Percentiles rank a stretch among this genome's conserved stretches.
Conservation (phyloP, 257 asterid species). For the Solanum appendiculatum region DNA sequence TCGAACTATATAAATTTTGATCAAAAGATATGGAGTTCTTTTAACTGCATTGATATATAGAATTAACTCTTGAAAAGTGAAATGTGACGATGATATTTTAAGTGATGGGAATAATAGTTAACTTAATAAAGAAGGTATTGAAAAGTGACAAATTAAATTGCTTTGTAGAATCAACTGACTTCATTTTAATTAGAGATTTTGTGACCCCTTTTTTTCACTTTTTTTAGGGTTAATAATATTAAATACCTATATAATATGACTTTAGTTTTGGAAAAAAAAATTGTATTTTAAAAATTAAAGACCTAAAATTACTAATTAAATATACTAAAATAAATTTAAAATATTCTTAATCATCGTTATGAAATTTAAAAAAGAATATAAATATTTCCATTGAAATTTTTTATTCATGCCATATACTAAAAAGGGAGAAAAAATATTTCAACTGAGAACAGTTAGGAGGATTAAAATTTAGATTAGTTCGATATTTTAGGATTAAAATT, state of each 20-base stretch:
- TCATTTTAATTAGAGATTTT: background rate
- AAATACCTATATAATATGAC: background rate
- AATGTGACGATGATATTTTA: background rate
- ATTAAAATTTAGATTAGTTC: background rate
- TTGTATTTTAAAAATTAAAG: background rate
- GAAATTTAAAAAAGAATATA: background rate
- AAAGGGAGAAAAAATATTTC: background rate
- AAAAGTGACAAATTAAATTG: background rate
- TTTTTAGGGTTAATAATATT: background rate
- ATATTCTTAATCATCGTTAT: background rate
- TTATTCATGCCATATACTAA: background rate
- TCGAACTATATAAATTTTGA: too few species aligned
- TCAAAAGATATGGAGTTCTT: background rate
- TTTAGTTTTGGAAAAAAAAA: background rate
- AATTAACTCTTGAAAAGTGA: too few species aligned
- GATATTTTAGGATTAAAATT: background rate
- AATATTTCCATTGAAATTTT: background rate
- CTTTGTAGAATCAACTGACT: background rate
- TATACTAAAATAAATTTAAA: background rate
- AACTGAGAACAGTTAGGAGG: background rate
- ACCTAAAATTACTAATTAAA: too few species aligned
- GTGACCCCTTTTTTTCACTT: background rate
- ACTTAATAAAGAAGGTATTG: background rate
- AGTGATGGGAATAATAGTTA: too few species aligned
- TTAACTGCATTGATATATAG: background rate